phyloP scores from a whole-genome alignment of 2,329 filamentous ascomycete species.

The Annulohypoxylon truncatum region DNA sequence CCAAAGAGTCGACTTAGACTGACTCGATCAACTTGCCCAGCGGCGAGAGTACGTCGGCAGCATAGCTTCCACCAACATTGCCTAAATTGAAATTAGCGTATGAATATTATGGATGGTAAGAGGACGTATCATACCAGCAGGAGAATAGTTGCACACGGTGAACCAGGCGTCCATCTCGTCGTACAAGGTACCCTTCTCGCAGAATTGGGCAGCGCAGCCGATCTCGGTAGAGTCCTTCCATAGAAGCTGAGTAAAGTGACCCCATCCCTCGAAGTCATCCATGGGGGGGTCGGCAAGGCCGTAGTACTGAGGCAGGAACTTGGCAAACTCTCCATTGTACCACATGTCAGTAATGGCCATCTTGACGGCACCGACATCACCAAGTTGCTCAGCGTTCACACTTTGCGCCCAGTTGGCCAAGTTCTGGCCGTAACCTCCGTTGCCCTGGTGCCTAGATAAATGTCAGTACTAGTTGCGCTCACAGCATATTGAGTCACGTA shows the following conservation, averaged over 20 bases:
- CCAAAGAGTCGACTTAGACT: constrained; percentile 33
- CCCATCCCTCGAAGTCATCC: constrained; percentile 72
- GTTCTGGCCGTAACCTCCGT: constrained; percentile 88
- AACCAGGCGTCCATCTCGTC: constrained; percentile 69
- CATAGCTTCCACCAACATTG: constrained; percentile 65
- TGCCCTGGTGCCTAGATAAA: constrained; percentile 62
- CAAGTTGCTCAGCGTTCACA: constrained; percentile 57
- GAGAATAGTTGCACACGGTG: constrained; percentile 90
- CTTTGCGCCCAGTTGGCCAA: constrained; percentile 72
- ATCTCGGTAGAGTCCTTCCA: constrained; percentile 73
- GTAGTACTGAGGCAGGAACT: constrained; percentile 67
- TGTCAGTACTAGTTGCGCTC: constrained; percentile 48
- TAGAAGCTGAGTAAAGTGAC: constrained; percentile 81
- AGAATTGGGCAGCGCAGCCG: constrained; percentile 71
- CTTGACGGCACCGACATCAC: constrained; percentile 67
- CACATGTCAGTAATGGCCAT: constrained; percentile 82
- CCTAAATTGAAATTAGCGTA: constrained; percentile 51
- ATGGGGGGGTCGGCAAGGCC: constrained; percentile 69
- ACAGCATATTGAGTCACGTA: constrained; percentile 60
- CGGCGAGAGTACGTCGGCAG: constrained; percentile 60
- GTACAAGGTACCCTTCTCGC: constrained; percentile 62
- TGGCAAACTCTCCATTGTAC: constrained; percentile 83
- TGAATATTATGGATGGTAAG: background rate
- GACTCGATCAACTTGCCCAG: constrained; percentile 50
- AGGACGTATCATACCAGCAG: constrained; percentile 69